phyloP scores from a whole-genome alignment of 1,284 basidiomycete genomes.

The Cyathus olla region DNA sequence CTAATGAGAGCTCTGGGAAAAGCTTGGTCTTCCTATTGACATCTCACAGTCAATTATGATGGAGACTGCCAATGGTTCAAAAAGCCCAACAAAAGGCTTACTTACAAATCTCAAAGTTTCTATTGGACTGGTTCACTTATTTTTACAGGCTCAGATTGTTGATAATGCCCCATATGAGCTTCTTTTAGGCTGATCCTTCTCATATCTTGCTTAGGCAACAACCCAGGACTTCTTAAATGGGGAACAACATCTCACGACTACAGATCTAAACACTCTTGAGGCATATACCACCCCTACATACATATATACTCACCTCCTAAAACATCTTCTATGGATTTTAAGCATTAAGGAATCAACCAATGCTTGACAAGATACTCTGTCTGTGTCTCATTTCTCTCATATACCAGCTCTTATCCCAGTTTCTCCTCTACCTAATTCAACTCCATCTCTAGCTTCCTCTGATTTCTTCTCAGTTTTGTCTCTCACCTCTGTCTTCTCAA shows the following conservation, averaged over 20 bases:
- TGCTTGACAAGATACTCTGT: background rate
- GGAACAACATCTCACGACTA: slow-evolving; percentile 4
- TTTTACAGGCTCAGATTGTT: slow-evolving; percentile 10
- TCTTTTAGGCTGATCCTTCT: slow-evolving; percentile 18
- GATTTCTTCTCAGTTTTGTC: background rate
- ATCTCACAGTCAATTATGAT: background rate
- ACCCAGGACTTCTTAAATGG: slow-evolving; percentile 9
- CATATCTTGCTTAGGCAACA: slow-evolving; percentile 6
- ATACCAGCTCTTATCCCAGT: too few relatives aligned
- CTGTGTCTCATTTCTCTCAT: background rate
- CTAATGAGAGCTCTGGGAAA: slow-evolving; percentile 17
- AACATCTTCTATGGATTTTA: background rate
- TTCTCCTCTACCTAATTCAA: too few relatives aligned
- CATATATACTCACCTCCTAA: background rate
- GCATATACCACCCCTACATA: background rate
- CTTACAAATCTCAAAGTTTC: slow-evolving; percentile 23
- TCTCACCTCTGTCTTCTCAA: background rate
- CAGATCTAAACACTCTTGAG: slow-evolving; percentile 3
- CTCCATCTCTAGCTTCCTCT: too few relatives aligned
- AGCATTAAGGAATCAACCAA: slow-evolving; percentile 9
- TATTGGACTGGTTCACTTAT: slow-evolving; percentile 15
- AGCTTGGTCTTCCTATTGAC: background rate
- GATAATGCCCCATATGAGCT: slow-evolving; percentile 13
- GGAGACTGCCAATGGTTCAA: slow-evolving; percentile 12
- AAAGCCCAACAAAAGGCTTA: slow-evolving; percentile 21